phyloP scores from a whole-genome alignment of 1,139 yeast genomes.

The Spathaspora sp. region DNA sequence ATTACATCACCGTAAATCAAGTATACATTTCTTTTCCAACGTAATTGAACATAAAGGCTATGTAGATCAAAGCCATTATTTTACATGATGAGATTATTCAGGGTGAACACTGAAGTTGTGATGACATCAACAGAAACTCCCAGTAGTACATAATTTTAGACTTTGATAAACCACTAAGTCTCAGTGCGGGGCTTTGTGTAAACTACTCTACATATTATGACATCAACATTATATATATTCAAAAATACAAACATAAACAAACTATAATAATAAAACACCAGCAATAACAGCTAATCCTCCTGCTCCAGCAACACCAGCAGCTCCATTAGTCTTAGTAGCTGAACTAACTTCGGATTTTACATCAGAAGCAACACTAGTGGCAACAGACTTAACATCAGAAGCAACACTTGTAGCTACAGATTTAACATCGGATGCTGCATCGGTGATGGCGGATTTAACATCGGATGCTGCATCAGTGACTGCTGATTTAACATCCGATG shows the following conservation, averaged over 20 bases:
- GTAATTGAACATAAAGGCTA: background rate
- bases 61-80: background rate
- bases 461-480: constrained; percentile 8
- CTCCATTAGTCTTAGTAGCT: constrained; percentile 11
- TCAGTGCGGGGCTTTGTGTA: no score
- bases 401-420: constrained; percentile 10
- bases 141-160: no score
- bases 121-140: no score
- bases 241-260: background rate
- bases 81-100: background rate
- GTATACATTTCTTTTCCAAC: background rate
- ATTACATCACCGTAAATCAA: background rate
- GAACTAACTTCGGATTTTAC: constrained; percentile 20
- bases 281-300: constrained; percentile 30
- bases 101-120: no score
- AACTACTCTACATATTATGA: no score
- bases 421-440: constrained; percentile 13
- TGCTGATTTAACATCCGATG: constrained; percentile 3
- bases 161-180: no score
- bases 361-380: constrained; percentile 18
- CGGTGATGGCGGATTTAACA: constrained; percentile 8
- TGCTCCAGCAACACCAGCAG: constrained; percentile 22
- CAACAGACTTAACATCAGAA: constrained; percentile 16
- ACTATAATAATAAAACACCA: constrained; percentile 29
- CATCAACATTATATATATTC: background rate